Evolutionary conservation across 306 rosid species (phyloP).

Genomic region (Carpinus fangiana): DNA sequence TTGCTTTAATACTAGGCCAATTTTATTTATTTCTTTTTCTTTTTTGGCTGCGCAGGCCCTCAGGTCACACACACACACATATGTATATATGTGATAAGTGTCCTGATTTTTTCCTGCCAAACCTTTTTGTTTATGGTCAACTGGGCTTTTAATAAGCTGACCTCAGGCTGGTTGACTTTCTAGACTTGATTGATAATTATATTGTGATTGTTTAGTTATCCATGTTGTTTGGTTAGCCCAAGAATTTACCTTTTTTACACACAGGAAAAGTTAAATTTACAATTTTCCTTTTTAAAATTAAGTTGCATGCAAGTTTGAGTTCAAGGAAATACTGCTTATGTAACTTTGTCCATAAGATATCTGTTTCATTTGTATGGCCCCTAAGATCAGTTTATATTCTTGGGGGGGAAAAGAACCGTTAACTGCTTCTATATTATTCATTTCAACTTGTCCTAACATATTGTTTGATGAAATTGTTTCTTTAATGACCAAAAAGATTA

Average conservation of each 20-base stretch:
- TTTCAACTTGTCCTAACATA: background rate
- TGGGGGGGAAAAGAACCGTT: background rate
- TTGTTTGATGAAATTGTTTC: background rate
- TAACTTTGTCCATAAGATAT: background rate
- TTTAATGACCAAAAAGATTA: background rate
- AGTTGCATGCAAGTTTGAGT: background rate
- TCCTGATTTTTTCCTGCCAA: background rate
- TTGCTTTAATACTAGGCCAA: background rate
- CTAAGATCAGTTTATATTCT: background rate
- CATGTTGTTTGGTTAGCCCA: background rate
- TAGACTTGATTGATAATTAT: background rate
- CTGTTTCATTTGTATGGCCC: background rate
- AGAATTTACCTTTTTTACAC: background rate
- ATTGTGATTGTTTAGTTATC: background rate
- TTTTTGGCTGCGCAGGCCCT: too few species aligned
- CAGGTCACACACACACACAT: too few species aligned
- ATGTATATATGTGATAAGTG: background rate
- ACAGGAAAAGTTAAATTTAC: background rate
- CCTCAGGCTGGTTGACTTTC: background rate
- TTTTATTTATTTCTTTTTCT: too few species aligned
- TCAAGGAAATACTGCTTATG: background rate
- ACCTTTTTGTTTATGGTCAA: background rate
- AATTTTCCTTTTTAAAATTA: background rate
- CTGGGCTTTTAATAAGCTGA: background rate
- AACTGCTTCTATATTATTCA: background rate